phyloP scores from a whole-genome alignment of 139 green algal genomes.

The Penium margaritaceum region DNA sequence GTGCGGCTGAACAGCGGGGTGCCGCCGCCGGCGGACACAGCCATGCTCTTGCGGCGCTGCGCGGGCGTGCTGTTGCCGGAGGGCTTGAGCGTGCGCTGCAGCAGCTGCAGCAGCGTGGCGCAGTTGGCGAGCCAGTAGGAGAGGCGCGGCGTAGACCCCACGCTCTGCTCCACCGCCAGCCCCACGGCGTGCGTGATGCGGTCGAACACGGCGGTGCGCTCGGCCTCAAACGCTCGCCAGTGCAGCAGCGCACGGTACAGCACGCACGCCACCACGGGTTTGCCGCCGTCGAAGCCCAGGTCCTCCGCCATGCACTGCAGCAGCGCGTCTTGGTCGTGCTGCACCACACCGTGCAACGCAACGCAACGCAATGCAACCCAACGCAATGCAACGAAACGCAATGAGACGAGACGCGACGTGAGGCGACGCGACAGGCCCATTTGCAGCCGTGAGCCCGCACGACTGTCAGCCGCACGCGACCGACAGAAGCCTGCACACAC shows the following conservation, averaged over 20 bases:
- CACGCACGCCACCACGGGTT: conserved; percentile 76
- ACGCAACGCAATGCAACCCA: no score
- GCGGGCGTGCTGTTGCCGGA: no score
- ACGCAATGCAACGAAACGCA: no score
- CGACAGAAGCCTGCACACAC: no score
- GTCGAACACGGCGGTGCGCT: conserved; percentile 91
- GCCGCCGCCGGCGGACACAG: no score
- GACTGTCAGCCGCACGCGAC: no score
- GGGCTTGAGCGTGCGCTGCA: conserved; percentile 67
- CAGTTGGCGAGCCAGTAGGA: conserved; percentile 95
- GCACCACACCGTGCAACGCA: no score
- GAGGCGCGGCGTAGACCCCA: conserved; percentile 68
- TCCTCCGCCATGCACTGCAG: conserved; percentile 53
- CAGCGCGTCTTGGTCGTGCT: conserved; percentile 76
- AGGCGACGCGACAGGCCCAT: no score
- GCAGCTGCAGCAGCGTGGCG: conserved; percentile 84
- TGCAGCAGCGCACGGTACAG: conserved; percentile 82
- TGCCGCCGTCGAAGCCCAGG: conserved; percentile 69
- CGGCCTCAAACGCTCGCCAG: conserved; percentile 79
- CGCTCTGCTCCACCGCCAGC: conserved; percentile 54
- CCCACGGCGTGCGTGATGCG: conserved; percentile 82
- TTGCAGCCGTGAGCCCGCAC: no score
- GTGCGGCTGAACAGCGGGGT: no score
- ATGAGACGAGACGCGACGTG: no score
- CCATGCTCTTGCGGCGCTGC: no score